Conservation (phyloP, 169 alveolate genomes). For the Plasmodium knowlesi region DNA sequence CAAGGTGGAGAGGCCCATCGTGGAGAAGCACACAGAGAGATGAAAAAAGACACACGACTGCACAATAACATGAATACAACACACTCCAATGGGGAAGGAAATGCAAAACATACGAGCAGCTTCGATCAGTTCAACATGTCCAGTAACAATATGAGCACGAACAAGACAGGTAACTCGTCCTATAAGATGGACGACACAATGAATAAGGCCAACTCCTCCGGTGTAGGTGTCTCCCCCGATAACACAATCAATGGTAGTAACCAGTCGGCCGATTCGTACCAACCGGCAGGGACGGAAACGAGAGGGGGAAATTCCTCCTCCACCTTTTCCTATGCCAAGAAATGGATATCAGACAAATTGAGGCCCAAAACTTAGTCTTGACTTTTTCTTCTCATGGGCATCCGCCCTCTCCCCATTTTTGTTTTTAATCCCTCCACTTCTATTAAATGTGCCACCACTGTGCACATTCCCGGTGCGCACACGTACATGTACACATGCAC, state of each 20-base stretch:
- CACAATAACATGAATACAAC: not conserved
- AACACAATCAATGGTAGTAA: not conserved
- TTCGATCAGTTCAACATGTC: not conserved
- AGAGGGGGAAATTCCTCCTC: not conserved
- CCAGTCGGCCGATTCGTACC: slow-evolving; percentile 5
- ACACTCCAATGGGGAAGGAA: not conserved
- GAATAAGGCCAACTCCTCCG: not conserved
- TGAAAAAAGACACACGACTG: not conserved
- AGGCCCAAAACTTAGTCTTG: slow-evolving; percentile 23
- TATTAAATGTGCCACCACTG: not conserved
- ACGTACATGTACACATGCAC: not conserved
- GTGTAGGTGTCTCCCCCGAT: not conserved
- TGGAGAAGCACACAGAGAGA: not conserved
- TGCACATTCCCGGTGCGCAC: not conserved
- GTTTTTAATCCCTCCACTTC: not conserved
- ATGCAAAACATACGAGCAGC: not conserved
- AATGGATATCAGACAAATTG: slow-evolving; percentile 58
- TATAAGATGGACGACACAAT: not conserved
- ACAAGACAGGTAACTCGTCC: not conserved
- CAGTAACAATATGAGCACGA: not conserved
- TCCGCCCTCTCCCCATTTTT: not conserved
- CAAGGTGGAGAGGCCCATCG: not conserved
- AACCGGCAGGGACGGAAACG: not conserved
- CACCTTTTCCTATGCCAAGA: slow-evolving; percentile 68
- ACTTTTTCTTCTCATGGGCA: not conserved